Evolutionary conservation across 805 yeast species (phyloP).

Genomic region (Kuraishia piskuri): DNA sequence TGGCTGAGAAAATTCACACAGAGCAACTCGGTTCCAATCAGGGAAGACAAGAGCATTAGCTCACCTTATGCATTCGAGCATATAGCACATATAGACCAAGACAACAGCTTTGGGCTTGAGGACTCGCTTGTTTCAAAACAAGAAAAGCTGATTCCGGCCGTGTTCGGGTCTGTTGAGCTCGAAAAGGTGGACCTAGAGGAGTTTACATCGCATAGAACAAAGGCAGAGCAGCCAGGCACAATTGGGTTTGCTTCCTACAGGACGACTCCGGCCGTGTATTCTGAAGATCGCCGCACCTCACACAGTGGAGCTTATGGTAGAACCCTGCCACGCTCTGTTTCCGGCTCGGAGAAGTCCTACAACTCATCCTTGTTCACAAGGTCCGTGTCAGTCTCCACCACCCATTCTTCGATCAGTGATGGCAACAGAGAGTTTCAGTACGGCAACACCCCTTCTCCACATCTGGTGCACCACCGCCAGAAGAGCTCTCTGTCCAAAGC

Average conservation of each 20-base stretch:
- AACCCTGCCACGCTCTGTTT: not conserved
- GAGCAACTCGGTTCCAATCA: not conserved
- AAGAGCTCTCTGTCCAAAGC: not conserved
- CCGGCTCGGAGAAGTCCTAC: conserved; percentile 6
- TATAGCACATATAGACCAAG: conserved; percentile 22
- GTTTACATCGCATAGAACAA: not conserved
- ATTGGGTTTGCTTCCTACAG: conserved; percentile 21
- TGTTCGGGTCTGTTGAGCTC: conserved; percentile 13
- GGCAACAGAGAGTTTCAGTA: not conserved
- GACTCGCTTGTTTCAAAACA: conserved; percentile 1
- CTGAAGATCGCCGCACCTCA: not conserved
- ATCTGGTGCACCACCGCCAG: conserved; percentile 5
- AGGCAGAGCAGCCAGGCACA: conserved; percentile 2
- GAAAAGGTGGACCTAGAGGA: conserved; percentile 8
- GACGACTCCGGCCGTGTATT: conserved; percentile 17
- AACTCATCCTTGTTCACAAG: conserved; percentile 10
- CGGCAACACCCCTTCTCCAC: conserved; percentile 1
- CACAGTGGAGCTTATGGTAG: not conserved
- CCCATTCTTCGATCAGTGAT: conserved; percentile 10
- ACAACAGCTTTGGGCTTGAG: conserved; percentile 21
- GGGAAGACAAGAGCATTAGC: conserved; percentile 11
- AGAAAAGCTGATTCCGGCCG: not conserved
- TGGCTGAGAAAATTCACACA: not conserved
- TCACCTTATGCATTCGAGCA: conserved; percentile 25
- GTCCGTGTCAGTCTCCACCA: conserved; percentile 5